Percentiles rank a stretch among this genome's conserved stretches.
These are phyloP conservation scores for Ustilago sp. DNA, from an alignment of 1,284 basidiomycete genomes.

Conservation along the genomic window DNA sequence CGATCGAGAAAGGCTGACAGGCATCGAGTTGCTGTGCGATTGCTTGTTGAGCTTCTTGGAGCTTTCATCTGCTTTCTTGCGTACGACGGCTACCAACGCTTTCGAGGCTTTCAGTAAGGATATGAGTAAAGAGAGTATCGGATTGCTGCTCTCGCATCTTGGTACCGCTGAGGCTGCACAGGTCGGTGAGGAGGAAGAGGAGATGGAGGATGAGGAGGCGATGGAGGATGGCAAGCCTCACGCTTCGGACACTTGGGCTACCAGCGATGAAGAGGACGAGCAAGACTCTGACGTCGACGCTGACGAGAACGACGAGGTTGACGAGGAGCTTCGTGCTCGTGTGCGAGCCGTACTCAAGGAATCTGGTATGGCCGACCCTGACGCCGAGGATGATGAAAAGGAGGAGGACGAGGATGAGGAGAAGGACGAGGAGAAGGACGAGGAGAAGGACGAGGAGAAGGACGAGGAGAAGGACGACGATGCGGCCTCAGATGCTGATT, in stretches of 20 bases:
- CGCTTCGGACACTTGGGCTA: conserved; percentile 46
- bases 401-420: too few relatives aligned
- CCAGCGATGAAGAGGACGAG: conserved; percentile 70
- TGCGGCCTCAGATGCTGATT: conserved; percentile 39
- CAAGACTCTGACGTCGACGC: conserved; percentile 72
- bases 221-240: conserved; percentile 68
- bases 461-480: conserved; percentile 63
- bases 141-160: conserved; percentile 76
- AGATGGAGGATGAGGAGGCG: conserved; percentile 32
- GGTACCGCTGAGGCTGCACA: conserved; percentile 33
- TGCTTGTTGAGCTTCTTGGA: conserved; percentile 89
- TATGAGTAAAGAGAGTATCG: conserved; percentile 80
- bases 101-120: conserved; percentile 81
- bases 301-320: conserved; percentile 74
- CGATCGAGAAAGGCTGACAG: conserved; percentile 72
- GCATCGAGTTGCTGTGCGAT: conserved; percentile 88
- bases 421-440: conserved; percentile 62
- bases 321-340: conserved; percentile 76
- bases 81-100: conserved; percentile 82
- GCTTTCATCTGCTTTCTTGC: conserved; percentile 83
- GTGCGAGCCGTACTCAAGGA: conserved; percentile 83
- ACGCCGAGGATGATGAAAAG: conserved; percentile 65
- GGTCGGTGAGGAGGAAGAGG: conserved; percentile 35
- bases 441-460: conserved; percentile 64
- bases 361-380: conserved; percentile 76